Evolutionary conservation across 306 rosid species (phyloP), one percentile per base, ranked within the genome.

Genomic region (Quercus berberidifolia): DNA sequence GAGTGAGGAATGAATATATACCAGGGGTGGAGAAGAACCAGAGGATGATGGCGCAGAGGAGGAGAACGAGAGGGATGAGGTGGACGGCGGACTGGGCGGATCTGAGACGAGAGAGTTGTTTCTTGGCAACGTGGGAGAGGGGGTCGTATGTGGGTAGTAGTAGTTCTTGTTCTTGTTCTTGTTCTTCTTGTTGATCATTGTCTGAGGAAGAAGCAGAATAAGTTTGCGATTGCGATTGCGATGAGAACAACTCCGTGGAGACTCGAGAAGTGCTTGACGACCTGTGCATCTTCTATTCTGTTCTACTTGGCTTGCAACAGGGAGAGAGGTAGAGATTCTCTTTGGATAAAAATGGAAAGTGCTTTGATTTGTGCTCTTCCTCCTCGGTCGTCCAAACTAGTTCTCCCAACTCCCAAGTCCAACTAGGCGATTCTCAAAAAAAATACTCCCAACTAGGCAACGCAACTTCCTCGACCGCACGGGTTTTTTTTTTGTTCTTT

Each of bases 21-120:
- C 87, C 89, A 70, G 85, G 83, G 15, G 80, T 49, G 71, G 99
- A 93, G 86, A 93, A 93, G 88, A 96, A 79, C 98, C 99, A 96
- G 75, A 96, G 99, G 82, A 96, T 56, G 85, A 90, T 23, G 19
- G 90, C 97, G 83, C 97, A 91, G 83, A 94, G 83, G 71, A 90
- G 80, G 64, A 94, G 82, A 15, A 93, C 82, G 76, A 93, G 77
- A 79, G 99, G 99, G 79, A 96, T 96, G 51, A 83, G 73, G 89
- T 96, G 99, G 81, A 96, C 59, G 30, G 91, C 87, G 65, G 85
- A 82, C 28, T 88, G 88, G 0, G 98, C 91, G 72, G 87, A 89
- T 85, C 85, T 88, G 80, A 90, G 78, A 67, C 91, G 93, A 65
- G 77, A 81, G 11, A 77, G 87, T 46, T 96, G 89, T 68, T 72